A percentile compares a stretch with the other conserved stretches of the same genome.
Conservation (phyloP, 2,329 filamentous ascomycete species). For the Tetracladium maxilliforme region DNA sequence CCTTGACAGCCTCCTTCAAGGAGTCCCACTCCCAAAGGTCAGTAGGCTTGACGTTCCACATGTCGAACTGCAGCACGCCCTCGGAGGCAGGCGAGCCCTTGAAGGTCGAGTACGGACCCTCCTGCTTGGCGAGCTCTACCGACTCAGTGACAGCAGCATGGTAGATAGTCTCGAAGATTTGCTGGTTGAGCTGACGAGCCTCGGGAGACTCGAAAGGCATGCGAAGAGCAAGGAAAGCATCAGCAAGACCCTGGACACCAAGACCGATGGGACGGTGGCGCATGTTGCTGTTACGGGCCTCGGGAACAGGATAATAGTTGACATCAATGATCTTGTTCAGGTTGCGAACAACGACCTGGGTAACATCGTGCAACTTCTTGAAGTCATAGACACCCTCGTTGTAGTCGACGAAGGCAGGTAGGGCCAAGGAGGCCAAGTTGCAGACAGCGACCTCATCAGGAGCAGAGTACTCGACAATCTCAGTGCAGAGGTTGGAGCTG, state of each 20-base stretch:
- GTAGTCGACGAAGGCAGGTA: conserved; percentile 85
- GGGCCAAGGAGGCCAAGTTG: conserved; percentile 87
- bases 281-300: conserved; percentile 93
- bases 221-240: conserved; percentile 93
- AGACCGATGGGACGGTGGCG: conserved; percentile 91
- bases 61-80: conserved; percentile 93
- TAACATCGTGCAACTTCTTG: conserved; percentile 89
- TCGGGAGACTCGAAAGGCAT: conserved; percentile 95
- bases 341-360: conserved; percentile 83
- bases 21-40: conserved; percentile 93
- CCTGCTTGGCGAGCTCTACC: conserved; percentile 66
- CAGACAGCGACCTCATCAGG: conserved; percentile 98
- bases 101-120: conserved; percentile 74
- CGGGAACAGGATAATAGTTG: conserved; percentile 95
- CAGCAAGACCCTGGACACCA: conserved; percentile 93
- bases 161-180: conserved; percentile 99
- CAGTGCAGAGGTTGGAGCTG: conserved; percentile 97
- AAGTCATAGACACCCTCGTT: conserved; percentile 81
- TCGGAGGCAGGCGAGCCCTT: conserved; percentile 88
- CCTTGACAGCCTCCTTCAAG: conserved; percentile 80
- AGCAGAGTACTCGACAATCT: conserved; percentile 94
- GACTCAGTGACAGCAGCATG: conserved; percentile 88
- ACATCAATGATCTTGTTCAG: conserved; percentile 97
- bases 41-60: conserved; percentile 91
- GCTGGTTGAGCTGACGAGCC: conserved; percentile 84